Conservation (phyloP, 2,329 filamentous ascomycete genomes). For the Dothistroma septosporum region DNA sequence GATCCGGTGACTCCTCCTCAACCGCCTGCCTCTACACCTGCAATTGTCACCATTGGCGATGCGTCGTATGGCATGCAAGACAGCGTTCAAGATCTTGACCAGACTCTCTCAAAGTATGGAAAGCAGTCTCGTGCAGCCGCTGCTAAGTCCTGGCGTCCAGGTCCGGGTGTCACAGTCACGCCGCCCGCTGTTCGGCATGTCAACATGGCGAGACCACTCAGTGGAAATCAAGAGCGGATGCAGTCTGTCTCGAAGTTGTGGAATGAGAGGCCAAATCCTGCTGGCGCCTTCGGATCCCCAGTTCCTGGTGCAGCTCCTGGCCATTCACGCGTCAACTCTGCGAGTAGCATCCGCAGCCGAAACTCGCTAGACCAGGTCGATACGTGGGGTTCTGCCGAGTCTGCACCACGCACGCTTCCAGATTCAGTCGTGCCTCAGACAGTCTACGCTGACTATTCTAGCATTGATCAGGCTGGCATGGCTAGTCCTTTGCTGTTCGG, state of each 20-base stretch:
- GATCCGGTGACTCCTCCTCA: slow-evolving; percentile 46
- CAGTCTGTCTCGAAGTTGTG: slow-evolving; percentile 32
- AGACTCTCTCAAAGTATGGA: slow-evolving; percentile 17
- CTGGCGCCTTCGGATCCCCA: slow-evolving; percentile 28
- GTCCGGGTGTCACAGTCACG: slow-evolving; percentile 10
- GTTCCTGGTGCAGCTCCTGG: slow-evolving; percentile 18
- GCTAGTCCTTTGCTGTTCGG: slow-evolving; percentile 42
- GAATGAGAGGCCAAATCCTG: slow-evolving; percentile 26
- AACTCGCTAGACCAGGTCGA: slow-evolving; percentile 27
- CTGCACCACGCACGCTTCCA: slow-evolving; percentile 19
- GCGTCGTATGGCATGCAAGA: slow-evolving; percentile 28
- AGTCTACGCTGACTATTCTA: slow-evolving; percentile 18
- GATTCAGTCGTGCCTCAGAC: slow-evolving; percentile 11
- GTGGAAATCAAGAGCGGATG: slow-evolving; percentile 22
- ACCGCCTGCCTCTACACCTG: slow-evolving; percentile 30
- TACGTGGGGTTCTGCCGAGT: slow-evolving; percentile 25
- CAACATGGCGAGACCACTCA: slow-evolving; percentile 2
- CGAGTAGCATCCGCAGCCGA: slow-evolving; percentile 39
- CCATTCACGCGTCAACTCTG: slow-evolving; percentile 44
- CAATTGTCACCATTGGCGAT: slow-evolving; percentile 39
- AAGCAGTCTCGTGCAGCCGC: slow-evolving; percentile 7
- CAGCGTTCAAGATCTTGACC: slow-evolving; percentile 37
- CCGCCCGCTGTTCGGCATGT: slow-evolving; percentile 9
- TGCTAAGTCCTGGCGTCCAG: slow-evolving; percentile 6
- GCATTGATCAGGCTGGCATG: slow-evolving; percentile 32